These are phyloP conservation scores for Populus trichocarpa DNA, from an alignment of 441 rosid species.

Conservation along the genomic window DNA sequence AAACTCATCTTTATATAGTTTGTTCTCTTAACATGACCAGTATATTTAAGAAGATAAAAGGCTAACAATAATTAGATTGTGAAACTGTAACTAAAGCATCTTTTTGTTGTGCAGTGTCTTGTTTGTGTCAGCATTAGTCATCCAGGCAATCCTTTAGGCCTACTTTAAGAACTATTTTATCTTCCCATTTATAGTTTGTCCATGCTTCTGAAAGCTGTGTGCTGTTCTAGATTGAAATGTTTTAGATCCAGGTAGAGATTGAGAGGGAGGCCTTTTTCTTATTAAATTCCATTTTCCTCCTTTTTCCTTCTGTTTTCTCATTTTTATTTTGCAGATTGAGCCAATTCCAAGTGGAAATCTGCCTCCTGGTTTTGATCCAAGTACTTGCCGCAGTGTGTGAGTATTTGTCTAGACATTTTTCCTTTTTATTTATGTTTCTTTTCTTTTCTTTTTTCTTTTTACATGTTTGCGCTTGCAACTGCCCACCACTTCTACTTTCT, in stretches of 20 bases:
- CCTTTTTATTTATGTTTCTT: not conserved
- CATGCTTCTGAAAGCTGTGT: not conserved
- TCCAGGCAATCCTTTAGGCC: not conserved
- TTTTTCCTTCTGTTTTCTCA: slow-evolving; percentile 23
- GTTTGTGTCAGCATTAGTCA: not conserved
- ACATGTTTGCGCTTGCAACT: not conserved
- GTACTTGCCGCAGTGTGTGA: not conserved
- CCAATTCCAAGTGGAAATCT: slow-evolving; percentile 98
- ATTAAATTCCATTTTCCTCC: not conserved
- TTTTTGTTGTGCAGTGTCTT: not conserved
- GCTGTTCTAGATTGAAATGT: not conserved
- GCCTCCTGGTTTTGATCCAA: slow-evolving; percentile 64
- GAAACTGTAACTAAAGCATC: not conserved
- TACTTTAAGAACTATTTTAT: not conserved
- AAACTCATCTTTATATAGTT: too few species aligned
- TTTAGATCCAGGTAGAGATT: slow-evolving; percentile 21
- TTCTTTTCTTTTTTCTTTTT: not conserved
- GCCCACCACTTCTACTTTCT: not conserved
- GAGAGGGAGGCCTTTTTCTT: slow-evolving; percentile 8
- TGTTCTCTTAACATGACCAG: too few species aligned
- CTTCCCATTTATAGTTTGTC: not conserved
- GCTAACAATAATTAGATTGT: not conserved
- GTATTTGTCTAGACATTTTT: not conserved
- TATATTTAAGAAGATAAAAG: too few species aligned
- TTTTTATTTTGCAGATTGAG: slow-evolving; percentile 85